A percentile compares a stretch with the other conserved stretches of the same genome.
Evolutionary conservation across 371 early-diverging fungal species (phyloP).

Genomic region (Syncephalastrum contaminatum): DNA sequence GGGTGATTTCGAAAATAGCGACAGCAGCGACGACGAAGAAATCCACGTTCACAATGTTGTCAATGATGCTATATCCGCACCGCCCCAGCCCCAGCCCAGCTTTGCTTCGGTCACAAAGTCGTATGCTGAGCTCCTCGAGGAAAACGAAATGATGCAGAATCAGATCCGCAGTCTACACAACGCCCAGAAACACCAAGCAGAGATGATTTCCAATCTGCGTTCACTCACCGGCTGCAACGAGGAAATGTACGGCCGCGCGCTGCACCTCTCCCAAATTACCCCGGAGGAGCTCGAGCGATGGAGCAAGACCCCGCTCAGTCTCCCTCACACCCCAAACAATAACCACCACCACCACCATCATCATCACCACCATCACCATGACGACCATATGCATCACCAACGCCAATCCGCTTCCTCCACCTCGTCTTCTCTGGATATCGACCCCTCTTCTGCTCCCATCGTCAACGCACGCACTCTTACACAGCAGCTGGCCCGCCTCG

Average conservation of each 20-base stretch:
- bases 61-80: constrained; percentile 48
- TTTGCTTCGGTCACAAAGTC: constrained; percentile 46
- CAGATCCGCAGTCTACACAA: constrained; percentile 39
- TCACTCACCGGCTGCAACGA: constrained; percentile 36
- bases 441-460: neutral
- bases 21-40: constrained; percentile 32
- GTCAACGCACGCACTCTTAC: constrained; percentile 38
- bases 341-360: too few species aligned
- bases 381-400: too few species aligned
- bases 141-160: constrained; percentile 43
- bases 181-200: constrained; percentile 42
- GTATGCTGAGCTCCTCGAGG: constrained; percentile 48
- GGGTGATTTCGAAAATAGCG: constrained; percentile 40
- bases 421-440: neutral
- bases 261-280: constrained; percentile 30
- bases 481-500: constrained; percentile 33
- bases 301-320: constrained; percentile 3
- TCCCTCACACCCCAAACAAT: neutral
- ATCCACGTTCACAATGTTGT: constrained; percentile 27
- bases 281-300: constrained; percentile 20
- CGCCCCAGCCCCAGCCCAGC: constrained; percentile 53
- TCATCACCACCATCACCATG: too few species aligned
- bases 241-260: constrained; percentile 32
- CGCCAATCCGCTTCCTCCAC: neutral
- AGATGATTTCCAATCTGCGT: constrained; percentile 39